A percentile compares a stretch with the other conserved stretches of the same genome.
phyloP scores from a whole-genome alignment of 345 rosid genomes.

The Hypericum androsaemum region DNA sequence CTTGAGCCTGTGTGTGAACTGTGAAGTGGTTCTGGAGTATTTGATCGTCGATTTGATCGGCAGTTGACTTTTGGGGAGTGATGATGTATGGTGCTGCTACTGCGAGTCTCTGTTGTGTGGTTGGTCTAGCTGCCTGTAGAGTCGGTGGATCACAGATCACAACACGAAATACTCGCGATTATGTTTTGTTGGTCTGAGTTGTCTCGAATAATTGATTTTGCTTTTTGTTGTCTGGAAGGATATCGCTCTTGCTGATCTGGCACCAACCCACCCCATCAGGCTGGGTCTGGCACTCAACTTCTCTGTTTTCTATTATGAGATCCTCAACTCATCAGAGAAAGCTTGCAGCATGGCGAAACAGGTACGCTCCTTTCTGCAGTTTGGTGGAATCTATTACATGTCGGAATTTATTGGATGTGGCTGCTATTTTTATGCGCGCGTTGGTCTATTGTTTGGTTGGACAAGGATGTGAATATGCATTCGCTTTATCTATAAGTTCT shows the following conservation, averaged over 20 bases:
- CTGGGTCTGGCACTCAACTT: conserved; percentile 4
- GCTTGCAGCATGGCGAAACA: conserved; percentile 6
- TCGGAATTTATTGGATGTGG: neutral
- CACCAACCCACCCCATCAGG: conserved; percentile 5
- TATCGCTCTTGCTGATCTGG: conserved; percentile 2
- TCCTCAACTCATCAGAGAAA: conserved; percentile 4
- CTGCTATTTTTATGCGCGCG: neutral
- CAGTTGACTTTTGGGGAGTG: too few species aligned
- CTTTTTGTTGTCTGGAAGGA: neutral
- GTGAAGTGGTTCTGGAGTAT: too few species aligned
- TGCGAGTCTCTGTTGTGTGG: too few species aligned
- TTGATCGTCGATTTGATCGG: too few species aligned
- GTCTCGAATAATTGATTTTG: neutral
- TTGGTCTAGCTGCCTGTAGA: too few species aligned
- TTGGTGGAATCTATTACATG: neutral
- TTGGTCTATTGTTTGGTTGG: neutral
- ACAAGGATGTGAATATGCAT: neutral
- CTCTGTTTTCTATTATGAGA: conserved; percentile 2
- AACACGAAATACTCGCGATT: neutral
- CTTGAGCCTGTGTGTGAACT: too few species aligned
- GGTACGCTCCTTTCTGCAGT: neutral
- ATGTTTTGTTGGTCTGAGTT: neutral
- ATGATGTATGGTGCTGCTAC: too few species aligned
- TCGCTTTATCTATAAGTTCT: neutral
- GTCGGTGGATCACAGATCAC: too few species aligned